A percentile compares a stretch with the other conserved stretches of the same genome.
Conservation (phyloP, 2,329 filamentous ascomycete species). For the Drechslera avenae region DNA sequence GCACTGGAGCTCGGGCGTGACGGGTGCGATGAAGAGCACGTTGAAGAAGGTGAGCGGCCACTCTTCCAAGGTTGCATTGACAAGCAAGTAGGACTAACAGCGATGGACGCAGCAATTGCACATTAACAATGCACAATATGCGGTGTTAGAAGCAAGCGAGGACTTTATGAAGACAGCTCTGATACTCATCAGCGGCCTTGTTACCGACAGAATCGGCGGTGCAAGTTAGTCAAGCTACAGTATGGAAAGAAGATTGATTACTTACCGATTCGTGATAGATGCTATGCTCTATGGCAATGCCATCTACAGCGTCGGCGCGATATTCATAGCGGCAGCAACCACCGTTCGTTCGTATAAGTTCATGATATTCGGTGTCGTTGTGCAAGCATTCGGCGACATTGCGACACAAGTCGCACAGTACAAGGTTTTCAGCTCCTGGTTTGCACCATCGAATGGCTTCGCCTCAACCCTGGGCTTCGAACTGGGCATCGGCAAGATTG, state of each 20-base stretch:
- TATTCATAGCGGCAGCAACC: constrained; percentile 64
- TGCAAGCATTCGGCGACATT: constrained; percentile 65
- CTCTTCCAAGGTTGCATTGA: too few relatives aligned
- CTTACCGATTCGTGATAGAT: constrained; percentile 27
- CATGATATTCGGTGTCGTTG: constrained; percentile 63
- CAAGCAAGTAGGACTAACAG: too few relatives aligned
- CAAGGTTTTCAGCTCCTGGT: constrained; percentile 69
- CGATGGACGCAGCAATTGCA: constrained; percentile 49
- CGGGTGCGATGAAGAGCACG: constrained; percentile 65
- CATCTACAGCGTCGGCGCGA: constrained; percentile 63
- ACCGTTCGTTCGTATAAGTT: constrained; percentile 62
- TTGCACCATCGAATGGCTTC: constrained; percentile 65
- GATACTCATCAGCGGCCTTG: constrained; percentile 60
- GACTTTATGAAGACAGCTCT: constrained; percentile 66
- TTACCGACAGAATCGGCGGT: constrained; percentile 65
- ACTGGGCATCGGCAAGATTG: constrained; percentile 65
- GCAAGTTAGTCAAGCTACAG: constrained; percentile 41
- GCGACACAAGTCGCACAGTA: constrained; percentile 69
- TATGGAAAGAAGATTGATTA: background rate
- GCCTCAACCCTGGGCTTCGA: constrained; percentile 66
- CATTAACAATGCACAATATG: constrained; percentile 65
- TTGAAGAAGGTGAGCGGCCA: constrained; percentile 56
- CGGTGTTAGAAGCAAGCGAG: constrained; percentile 64
- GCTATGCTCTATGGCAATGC: constrained; percentile 66
- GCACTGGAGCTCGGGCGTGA: constrained; percentile 65